Conservation (phyloP, 2,329 filamentous ascomycete genomes). For the Sporothrix phasma region DNA sequence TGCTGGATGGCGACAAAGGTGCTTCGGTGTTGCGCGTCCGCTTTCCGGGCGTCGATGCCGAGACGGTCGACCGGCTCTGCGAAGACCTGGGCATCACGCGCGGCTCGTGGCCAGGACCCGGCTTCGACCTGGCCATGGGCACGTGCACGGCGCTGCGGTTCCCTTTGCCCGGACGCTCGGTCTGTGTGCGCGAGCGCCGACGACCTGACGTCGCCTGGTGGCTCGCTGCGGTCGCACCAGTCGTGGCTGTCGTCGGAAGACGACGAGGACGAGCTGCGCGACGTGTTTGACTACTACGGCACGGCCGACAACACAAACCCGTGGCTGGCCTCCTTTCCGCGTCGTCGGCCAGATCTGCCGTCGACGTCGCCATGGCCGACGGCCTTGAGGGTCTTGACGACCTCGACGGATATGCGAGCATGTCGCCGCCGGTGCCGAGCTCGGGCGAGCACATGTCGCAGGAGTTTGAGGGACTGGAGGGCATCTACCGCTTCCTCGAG, state of each 20-base stretch:
- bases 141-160: slow-evolving; percentile 70
- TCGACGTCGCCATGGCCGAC: slow-evolving; percentile 20
- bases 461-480: slow-evolving; percentile 46
- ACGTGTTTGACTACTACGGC: slow-evolving; percentile 16
- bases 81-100: slow-evolving; percentile 77
- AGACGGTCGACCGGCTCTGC: slow-evolving; percentile 72
- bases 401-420: slow-evolving; percentile 40
- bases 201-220: slow-evolving; percentile 36
- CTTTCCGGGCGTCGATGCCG: slow-evolving; percentile 82
- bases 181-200: background rate
- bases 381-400: too few relatives aligned
- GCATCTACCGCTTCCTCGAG: slow-evolving; percentile 48
- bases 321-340: slow-evolving; percentile 36
- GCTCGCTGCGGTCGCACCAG: slow-evolving; percentile 35
- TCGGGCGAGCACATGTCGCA: slow-evolving; percentile 36
- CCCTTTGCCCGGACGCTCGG: slow-evolving; percentile 58
- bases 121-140: slow-evolving; percentile 59
- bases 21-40: slow-evolving; percentile 61
- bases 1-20: slow-evolving; percentile 43
- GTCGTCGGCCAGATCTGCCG: slow-evolving; percentile 9
- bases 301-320: slow-evolving; percentile 6
- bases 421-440: slow-evolving; percentile 36
- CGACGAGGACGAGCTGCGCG: slow-evolving; percentile 17
- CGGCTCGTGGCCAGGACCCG: slow-evolving; percentile 66
- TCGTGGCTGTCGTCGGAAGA: slow-evolving; percentile 16